Evolutionary conservation across 495 filamentous ascomycete genomes (phyloP).

Genomic region (Trichoderma virens): DNA sequence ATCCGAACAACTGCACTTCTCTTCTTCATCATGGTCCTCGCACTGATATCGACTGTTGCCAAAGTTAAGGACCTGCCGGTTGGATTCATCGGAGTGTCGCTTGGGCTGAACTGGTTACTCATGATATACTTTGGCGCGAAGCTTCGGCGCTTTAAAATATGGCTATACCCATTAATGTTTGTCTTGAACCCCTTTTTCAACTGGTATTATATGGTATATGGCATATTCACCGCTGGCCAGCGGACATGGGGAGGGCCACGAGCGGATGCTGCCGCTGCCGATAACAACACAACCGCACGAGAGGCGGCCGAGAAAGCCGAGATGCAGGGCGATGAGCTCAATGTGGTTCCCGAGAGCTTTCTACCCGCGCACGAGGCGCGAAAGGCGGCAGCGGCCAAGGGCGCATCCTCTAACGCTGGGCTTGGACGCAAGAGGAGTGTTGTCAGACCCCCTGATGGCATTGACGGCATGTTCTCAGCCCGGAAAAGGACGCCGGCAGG

Average conservation of each 20-base stretch:
- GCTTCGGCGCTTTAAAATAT: conserved; percentile 83
- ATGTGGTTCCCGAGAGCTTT: conserved; percentile 86
- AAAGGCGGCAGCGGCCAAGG: background rate
- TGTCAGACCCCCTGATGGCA: conserved; percentile 61
- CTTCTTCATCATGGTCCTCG: conserved; percentile 92
- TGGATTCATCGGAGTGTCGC: conserved; percentile 90
- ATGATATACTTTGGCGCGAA: conserved; percentile 94
- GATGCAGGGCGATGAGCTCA: conserved; percentile 79
- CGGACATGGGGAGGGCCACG: conserved; percentile 95
- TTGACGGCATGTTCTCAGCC: conserved; percentile 67
- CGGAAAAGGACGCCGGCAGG: conserved; percentile 52
- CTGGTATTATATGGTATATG: conserved; percentile 93
- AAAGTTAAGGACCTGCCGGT: conserved; percentile 72
- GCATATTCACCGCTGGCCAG: conserved; percentile 85
- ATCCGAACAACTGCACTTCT: conserved; percentile 92
- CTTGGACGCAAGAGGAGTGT: conserved; percentile 37
- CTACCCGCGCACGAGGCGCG: conserved; percentile 58
- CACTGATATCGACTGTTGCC: conserved; percentile 77
- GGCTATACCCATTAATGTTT: conserved; percentile 96
- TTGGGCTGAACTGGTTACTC: conserved; percentile 88
- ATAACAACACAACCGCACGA: conserved; percentile 68
- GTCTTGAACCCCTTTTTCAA: conserved; percentile 95
- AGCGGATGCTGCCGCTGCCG: conserved; percentile 82
- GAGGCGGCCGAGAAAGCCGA: conserved; percentile 77
- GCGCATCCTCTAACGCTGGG: conserved; percentile 15